Percentiles rank a stretch among this genome's conserved stretches.
phyloP scores from a whole-genome alignment of 257 asterid genomes.

The Jacaranda mimosifolia region DNA sequence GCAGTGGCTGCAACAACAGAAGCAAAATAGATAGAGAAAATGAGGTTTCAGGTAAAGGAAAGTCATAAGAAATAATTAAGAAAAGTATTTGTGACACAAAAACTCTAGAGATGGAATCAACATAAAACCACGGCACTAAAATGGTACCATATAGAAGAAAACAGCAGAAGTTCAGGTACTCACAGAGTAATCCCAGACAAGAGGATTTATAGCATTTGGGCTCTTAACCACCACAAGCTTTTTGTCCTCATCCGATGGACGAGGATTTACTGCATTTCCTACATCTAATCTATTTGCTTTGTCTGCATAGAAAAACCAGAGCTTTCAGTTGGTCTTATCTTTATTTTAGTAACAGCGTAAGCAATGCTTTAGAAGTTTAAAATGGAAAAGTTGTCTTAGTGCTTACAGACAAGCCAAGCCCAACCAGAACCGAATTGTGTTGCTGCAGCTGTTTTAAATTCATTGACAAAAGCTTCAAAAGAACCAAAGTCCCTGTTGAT shows the following conservation, averaged over 20 bases:
- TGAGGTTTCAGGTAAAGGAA: slow-evolving; percentile 16
- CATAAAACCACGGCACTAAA: not conserved
- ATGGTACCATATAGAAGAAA: not conserved
- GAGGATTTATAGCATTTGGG: slow-evolving; percentile 96
- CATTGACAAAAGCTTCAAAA: slow-evolving; percentile 72
- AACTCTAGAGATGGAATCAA: too few relatives aligned
- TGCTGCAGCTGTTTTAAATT: slow-evolving; percentile 87
- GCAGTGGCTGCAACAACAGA: slow-evolving; percentile 81
- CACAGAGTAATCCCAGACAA: slow-evolving; percentile 92
- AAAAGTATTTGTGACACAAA: not conserved
- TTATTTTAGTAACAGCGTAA: not conserved
- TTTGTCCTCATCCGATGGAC: slow-evolving; percentile 83
- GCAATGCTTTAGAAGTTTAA: too few relatives aligned
- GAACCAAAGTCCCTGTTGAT: slow-evolving; percentile 94
- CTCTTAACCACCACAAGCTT: slow-evolving; percentile 89
- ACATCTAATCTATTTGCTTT: slow-evolving; percentile 86
- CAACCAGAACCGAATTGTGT: slow-evolving; percentile 98
- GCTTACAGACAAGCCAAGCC: slow-evolving; percentile 99
- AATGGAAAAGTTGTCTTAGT: not conserved
- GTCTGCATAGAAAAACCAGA: slow-evolving; percentile 48
- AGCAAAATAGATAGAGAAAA: slow-evolving; percentile 13
- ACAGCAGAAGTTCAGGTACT: slow-evolving; percentile 38
- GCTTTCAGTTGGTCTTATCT: slow-evolving; percentile 2
- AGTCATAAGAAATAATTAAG: not conserved
- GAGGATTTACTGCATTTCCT: slow-evolving; percentile 83